Percentiles rank a stretch among this genome's conserved stretches.
Evolutionary conservation across 1,139 yeast genomes (phyloP).

Genomic region (Debaryomycetaceae sp.): DNA sequence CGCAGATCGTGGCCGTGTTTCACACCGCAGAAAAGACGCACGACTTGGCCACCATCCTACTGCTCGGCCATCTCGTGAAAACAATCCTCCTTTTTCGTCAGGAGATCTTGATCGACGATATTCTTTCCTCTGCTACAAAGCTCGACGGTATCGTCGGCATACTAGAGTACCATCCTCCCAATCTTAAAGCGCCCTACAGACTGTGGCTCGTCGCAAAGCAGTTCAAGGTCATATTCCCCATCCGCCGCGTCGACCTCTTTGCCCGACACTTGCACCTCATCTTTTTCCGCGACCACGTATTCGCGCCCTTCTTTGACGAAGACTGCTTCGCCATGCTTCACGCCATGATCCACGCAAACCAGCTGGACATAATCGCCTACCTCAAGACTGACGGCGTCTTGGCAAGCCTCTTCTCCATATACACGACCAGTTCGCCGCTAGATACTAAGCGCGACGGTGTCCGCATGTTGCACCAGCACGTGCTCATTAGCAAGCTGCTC

Average conservation of each 20-base stretch:
- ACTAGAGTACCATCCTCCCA: slow-evolving; percentile 84
- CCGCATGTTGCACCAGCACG: slow-evolving; percentile 69
- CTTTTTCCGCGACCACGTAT: slow-evolving; percentile 75
- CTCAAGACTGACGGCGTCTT: slow-evolving; percentile 45
- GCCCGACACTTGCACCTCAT: slow-evolving; percentile 68
- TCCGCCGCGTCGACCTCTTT: slow-evolving; percentile 46
- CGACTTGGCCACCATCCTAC: slow-evolving; percentile 43
- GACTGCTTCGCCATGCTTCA: slow-evolving; percentile 55
- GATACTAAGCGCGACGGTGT: slow-evolving; percentile 55
- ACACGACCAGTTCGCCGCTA: slow-evolving; percentile 8
- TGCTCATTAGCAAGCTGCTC: slow-evolving; percentile 59
- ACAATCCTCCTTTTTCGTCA: slow-evolving; percentile 65
- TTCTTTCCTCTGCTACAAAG: slow-evolving; percentile 47
- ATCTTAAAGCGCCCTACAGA: slow-evolving; percentile 69
- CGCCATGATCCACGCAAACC: slow-evolving; percentile 58
- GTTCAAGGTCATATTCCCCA: slow-evolving; percentile 65
- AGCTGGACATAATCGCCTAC: slow-evolving; percentile 57
- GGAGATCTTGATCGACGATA: slow-evolving; percentile 50
- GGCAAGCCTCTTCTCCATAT: slow-evolving; percentile 46
- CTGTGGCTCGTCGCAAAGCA: slow-evolving; percentile 47
- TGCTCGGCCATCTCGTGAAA: slow-evolving; percentile 64
- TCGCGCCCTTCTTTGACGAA: slow-evolving; percentile 77
- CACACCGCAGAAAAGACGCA: slow-evolving; percentile 10
- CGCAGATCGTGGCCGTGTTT: slow-evolving; percentile 42
- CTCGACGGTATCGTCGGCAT: slow-evolving; percentile 64